phyloP scores from a whole-genome alignment of 805 yeast genomes.

The Hanseniaspora guilliermondii region DNA sequence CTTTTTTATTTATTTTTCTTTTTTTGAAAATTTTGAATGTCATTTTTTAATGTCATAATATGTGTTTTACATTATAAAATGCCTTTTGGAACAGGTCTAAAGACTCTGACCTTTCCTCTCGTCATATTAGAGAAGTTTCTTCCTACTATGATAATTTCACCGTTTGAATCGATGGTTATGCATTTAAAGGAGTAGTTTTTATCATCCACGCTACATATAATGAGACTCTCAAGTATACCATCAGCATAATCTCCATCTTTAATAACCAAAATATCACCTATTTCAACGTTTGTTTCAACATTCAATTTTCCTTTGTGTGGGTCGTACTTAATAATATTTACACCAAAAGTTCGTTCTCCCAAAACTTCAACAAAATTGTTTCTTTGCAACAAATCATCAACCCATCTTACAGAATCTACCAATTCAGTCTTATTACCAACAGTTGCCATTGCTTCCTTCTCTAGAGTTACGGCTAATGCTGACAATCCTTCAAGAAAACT shows the following conservation, averaged over 20 bases:
- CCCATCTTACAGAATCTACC: background rate
- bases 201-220: constrained; percentile 63
- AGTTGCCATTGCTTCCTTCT: background rate
- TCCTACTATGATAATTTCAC: constrained; percentile 45
- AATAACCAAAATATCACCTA: constrained; percentile 77
- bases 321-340: constrained; percentile 38
- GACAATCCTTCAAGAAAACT: constrained; percentile 11
- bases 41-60: background rate
- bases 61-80: constrained; percentile 29
- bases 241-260: constrained; percentile 65
- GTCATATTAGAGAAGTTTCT: constrained; percentile 62
- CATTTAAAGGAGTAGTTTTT: constrained; percentile 60
- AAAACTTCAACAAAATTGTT: constrained; percentile 35
- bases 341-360: constrained; percentile 62
- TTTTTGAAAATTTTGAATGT: no score
- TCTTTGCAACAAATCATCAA: background rate
- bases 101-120: constrained; percentile 67
- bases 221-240: constrained; percentile 36
- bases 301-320: constrained; percentile 31
- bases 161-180: constrained; percentile 38
- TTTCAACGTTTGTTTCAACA: constrained; percentile 49
- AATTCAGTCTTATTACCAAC: background rate
- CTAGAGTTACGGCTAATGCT: background rate
- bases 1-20: background rate
- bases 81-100: constrained; percentile 62